phyloP scores from a whole-genome alignment of 371 early-diverging fungal genomes.

The Apophysomyces elegans region DNA sequence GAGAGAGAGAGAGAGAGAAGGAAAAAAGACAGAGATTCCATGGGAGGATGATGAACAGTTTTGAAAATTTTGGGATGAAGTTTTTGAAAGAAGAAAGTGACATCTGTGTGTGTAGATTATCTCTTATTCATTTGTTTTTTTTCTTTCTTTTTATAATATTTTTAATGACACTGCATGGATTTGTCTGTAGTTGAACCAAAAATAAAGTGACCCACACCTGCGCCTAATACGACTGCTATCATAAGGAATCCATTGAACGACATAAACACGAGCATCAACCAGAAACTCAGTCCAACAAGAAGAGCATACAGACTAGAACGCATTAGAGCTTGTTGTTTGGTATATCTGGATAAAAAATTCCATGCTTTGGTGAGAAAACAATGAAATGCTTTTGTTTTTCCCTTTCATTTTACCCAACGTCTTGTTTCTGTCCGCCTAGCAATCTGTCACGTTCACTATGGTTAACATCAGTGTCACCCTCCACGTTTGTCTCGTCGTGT shows the following conservation, averaged over 20 bases:
- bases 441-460: conserved; percentile 15
- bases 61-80: no score
- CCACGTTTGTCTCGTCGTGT: conserved; percentile 10
- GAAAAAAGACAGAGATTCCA: no score
- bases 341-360: conserved; percentile 27
- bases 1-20: no score
- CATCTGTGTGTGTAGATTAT: no score
- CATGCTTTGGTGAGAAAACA: neutral
- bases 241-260: conserved; percentile 80
- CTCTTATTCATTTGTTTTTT: no score
- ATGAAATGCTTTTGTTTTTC: conserved; percentile 18
- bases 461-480: neutral
- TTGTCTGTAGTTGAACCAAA: conserved; percentile 41
- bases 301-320: conserved; percentile 20
- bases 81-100: no score
- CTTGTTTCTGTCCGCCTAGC: conserved; percentile 18
- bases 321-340: conserved; percentile 46
- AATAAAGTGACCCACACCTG: conserved; percentile 66
- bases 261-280: conserved; percentile 61
- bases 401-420: conserved; percentile 21
- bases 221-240: conserved; percentile 64
- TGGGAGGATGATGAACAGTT: no score
- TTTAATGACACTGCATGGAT: conserved; percentile 36
- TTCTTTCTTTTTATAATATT: no score
- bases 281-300: neutral